Conservation (phyloP, 768 basidiomycete species). For the Macrolepiota albuminosa region DNA sequence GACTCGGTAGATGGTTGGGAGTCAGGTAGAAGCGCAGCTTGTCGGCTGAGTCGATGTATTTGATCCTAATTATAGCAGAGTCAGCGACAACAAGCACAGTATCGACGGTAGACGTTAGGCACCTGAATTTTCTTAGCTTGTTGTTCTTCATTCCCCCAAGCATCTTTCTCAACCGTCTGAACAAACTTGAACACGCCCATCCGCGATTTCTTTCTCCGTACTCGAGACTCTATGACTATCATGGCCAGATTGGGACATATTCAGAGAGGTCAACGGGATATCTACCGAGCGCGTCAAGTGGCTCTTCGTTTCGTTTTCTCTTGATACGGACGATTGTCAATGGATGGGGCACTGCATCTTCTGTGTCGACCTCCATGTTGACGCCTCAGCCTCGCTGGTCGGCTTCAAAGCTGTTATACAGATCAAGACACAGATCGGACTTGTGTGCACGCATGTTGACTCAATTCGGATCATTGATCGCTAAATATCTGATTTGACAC, state of each 20-base stretch:
- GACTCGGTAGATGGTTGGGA: constrained; percentile 7
- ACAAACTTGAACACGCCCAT: constrained; percentile 75
- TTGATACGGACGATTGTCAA: constrained; percentile 81
- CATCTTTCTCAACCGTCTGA: constrained; percentile 66
- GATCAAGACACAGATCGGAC: neutral
- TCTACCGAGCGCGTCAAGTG: constrained; percentile 75
- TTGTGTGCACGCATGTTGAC: neutral
- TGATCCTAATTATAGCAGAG: constrained; percentile 38
- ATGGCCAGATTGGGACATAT: constrained; percentile 11
- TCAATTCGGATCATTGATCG: no score
- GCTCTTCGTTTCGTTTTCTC: constrained; percentile 77
- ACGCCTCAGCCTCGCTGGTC: neutral
- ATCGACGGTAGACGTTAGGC: constrained; percentile 9
- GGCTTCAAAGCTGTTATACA: neutral
- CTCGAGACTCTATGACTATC: constrained; percentile 47
- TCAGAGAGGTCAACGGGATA: constrained; percentile 12
- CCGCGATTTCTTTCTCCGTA: constrained; percentile 58
- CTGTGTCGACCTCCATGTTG: constrained; percentile 26
- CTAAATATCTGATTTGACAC: neutral
- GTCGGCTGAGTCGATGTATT: constrained; percentile 49
- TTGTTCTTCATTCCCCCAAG: constrained; percentile 57
- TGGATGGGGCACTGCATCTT: constrained; percentile 27
- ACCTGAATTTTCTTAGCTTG: constrained; percentile 62
- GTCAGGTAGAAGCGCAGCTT: constrained; percentile 23
- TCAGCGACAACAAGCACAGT: neutral